phyloP scores from a whole-genome alignment of 2,329 filamentous ascomycete species.

The Aspergillus tubingensis region DNA sequence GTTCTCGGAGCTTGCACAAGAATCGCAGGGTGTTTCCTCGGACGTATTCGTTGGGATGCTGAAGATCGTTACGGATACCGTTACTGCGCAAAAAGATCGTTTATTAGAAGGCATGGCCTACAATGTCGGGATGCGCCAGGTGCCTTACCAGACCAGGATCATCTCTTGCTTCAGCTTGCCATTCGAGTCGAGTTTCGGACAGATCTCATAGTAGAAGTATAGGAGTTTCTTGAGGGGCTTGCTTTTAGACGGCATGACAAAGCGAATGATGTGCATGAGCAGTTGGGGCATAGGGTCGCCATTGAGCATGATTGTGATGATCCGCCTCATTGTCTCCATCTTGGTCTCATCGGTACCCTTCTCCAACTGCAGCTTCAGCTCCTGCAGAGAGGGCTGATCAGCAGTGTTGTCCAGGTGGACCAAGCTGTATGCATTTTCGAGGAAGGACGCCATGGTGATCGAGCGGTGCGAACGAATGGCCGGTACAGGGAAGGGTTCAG shows the following conservation, averaged over 20 bases:
- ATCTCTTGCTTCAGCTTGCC: slow-evolving; percentile 99
- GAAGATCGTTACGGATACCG: slow-evolving; percentile 94
- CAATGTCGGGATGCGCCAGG: slow-evolving; percentile 5
- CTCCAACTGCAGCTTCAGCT: slow-evolving; percentile 89
- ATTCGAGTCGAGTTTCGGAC: slow-evolving; percentile 86
- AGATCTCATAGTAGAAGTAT: slow-evolving; percentile 99
- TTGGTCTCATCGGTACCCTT: slow-evolving; percentile 92
- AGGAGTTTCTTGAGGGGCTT: slow-evolving; percentile 97
- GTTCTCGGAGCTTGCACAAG: slow-evolving; percentile 91
- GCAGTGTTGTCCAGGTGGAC: slow-evolving; percentile 97
- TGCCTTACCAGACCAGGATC: slow-evolving; percentile 90
- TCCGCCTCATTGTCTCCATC: slow-evolving; percentile 93
- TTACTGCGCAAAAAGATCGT: slow-evolving; percentile 62
- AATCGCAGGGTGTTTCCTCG: slow-evolving; percentile 97
- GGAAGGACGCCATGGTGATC: slow-evolving; percentile 83
- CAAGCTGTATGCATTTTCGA: slow-evolving; percentile 93
- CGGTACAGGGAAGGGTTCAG: slow-evolving; percentile 25
- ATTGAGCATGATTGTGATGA: slow-evolving; percentile 96
- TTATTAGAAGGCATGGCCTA: slow-evolving; percentile 19
- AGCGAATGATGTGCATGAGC: slow-evolving; percentile 99
- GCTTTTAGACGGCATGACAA: slow-evolving; percentile 98
- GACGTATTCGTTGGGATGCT: slow-evolving; percentile 98
- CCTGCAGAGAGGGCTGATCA: slow-evolving; percentile 85
- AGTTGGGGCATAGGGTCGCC: slow-evolving; percentile 93
- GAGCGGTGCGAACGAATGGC: slow-evolving; percentile 17